Percentiles rank a stretch among this genome's conserved stretches.
Evolutionary conservation across 2,329 filamentous ascomycete genomes (phyloP).

Genomic region (Chalaropsis ovoidea): DNA sequence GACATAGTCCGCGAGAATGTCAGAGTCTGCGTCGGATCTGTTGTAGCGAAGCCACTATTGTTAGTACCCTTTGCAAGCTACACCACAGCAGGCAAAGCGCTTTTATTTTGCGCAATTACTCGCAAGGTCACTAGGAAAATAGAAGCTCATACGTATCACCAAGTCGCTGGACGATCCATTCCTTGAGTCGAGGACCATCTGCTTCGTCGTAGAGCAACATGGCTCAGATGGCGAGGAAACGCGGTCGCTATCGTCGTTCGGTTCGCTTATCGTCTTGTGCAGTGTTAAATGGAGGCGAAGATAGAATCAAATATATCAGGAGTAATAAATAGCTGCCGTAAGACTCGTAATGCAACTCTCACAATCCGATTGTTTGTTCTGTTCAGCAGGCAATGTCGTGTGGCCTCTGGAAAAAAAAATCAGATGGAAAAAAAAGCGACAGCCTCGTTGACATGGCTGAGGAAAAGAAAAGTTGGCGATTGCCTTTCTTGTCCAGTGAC

Average conservation of each 20-base stretch:
- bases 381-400: neutral
- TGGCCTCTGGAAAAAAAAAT: slow-evolving; percentile 9
- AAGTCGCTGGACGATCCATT: slow-evolving; percentile 67
- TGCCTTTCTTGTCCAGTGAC: slow-evolving; percentile 2
- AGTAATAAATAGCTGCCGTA: neutral
- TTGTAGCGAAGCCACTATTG: slow-evolving; percentile 4
- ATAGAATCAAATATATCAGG: neutral
- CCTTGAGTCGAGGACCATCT: slow-evolving; percentile 55
- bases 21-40: slow-evolving; percentile 68
- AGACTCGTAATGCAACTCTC: too few relatives aligned
- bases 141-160: slow-evolving; percentile 55
- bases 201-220: slow-evolving; percentile 53
- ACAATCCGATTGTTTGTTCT: neutral
- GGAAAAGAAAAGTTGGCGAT: neutral
- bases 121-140: slow-evolving; percentile 18
- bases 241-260: neutral
- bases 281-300: neutral
- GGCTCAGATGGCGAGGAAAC: slow-evolving; percentile 26
- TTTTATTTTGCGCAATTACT: neutral
- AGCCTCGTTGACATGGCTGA: slow-evolving; percentile 17
- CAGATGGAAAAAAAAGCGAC: slow-evolving; percentile 8
- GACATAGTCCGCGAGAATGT: slow-evolving; percentile 78
- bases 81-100: neutral
- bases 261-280: neutral
- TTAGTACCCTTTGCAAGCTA: slow-evolving; percentile 18